Evolutionary conservation across 2,329 filamentous ascomycete genomes (phyloP).

Genomic region (Elsinoe arachidis): DNA sequence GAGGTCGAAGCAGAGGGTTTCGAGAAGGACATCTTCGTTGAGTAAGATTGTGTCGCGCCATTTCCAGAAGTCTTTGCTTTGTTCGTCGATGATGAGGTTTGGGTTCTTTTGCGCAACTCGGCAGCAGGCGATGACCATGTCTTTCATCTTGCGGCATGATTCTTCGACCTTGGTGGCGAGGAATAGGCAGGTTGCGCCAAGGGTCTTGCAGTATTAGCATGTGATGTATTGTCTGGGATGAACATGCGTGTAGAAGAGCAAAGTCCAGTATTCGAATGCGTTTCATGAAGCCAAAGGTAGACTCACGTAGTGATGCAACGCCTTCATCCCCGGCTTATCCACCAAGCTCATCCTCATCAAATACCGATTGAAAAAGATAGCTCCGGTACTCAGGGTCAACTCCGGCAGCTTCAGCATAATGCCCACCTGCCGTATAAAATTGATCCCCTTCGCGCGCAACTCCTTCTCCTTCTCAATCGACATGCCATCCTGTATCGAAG

Average conservation of each 20-base stretch:
- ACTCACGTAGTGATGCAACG: slow-evolving; percentile 71
- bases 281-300: background rate
- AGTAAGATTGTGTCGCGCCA: slow-evolving; percentile 92
- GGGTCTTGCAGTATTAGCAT: slow-evolving; percentile 43
- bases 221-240: too few species aligned
- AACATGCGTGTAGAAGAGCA: too few species aligned
- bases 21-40: slow-evolving; percentile 87
- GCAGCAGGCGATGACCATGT: slow-evolving; percentile 86
- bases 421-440: slow-evolving; percentile 92
- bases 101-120: slow-evolving; percentile 92
- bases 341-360: slow-evolving; percentile 85
- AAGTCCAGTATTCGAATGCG: too few species aligned
- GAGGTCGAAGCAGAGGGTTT: slow-evolving; percentile 87
- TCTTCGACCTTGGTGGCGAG: slow-evolving; percentile 96
- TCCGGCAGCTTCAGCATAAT: slow-evolving; percentile 88
- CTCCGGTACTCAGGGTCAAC: slow-evolving; percentile 82
- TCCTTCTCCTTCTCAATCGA: slow-evolving; percentile 66
- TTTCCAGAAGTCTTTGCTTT: slow-evolving; percentile 96
- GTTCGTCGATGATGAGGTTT: slow-evolving; percentile 83
- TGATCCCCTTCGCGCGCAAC: slow-evolving; percentile 80
- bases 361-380: slow-evolving; percentile 91
- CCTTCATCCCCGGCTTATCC: slow-evolving; percentile 56
- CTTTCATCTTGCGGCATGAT: slow-evolving; percentile 90
- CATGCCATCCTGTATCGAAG: slow-evolving; percentile 77
- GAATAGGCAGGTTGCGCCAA: slow-evolving; percentile 85